A percentile compares a stretch with the other conserved stretches of the same genome.
Conservation (phyloP, 768 basidiomycete genomes). For the Lactarius vividus region DNA sequence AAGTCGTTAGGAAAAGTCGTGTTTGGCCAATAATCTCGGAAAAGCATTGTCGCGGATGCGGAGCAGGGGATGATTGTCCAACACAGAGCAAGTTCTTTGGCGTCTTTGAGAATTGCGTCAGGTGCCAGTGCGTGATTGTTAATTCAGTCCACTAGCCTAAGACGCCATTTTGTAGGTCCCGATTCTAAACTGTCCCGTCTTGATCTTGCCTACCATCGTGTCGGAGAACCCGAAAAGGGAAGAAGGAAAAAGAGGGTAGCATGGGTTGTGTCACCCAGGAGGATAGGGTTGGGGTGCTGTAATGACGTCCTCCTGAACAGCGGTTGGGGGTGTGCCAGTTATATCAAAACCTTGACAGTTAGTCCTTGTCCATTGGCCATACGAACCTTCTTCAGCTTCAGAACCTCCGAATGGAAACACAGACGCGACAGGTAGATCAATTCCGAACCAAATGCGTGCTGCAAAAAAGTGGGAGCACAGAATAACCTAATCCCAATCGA, state of each 20-base stretch:
- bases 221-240: neutral
- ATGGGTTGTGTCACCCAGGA: neutral
- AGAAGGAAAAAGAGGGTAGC: neutral
- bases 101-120: neutral
- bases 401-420: neutral
- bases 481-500: conserved; percentile 28
- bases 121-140: neutral
- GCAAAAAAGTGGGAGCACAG: neutral
- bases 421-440: neutral
- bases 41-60: neutral
- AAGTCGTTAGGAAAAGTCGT: conserved; percentile 38
- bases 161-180: neutral
- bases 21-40: conserved; percentile 29
- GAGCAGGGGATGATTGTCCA: neutral
- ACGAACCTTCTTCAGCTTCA: neutral
- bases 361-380: neutral
- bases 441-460: conserved; percentile 2
- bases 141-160: neutral
- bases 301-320: neutral
- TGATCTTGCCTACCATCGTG: neutral
- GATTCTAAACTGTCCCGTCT: neutral
- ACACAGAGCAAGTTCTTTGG: neutral
- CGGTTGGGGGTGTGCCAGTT: neutral
- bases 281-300: neutral
- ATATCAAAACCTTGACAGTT: neutral